Percentiles rank a stretch among this genome's conserved stretches.
Evolutionary conservation across 1,139 yeast species (phyloP).

Genomic region (Scheffersomyces titani): DNA sequence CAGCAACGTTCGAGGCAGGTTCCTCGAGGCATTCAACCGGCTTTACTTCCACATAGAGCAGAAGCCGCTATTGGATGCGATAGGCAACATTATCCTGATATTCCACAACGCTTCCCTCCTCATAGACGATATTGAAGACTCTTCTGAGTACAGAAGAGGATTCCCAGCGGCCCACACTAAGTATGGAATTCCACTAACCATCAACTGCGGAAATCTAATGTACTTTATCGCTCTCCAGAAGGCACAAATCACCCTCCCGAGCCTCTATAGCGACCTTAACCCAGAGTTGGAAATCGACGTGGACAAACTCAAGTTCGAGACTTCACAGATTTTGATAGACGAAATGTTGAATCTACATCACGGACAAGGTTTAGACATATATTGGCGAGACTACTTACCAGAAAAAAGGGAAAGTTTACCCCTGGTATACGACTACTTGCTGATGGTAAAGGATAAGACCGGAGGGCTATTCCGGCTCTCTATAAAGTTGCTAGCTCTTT

Average conservation of each 20-base stretch:
- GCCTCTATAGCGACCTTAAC: slow-evolving; percentile 6
- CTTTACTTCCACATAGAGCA: slow-evolving; percentile 12
- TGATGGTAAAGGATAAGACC: slow-evolving; percentile 86
- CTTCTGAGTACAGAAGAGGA: slow-evolving; percentile 70
- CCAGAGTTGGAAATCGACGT: background rate
- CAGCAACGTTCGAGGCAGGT: slow-evolving; percentile 11
- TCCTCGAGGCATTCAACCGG: slow-evolving; percentile 15
- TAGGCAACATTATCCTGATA: slow-evolving; percentile 11
- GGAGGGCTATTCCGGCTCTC: slow-evolving; percentile 85
- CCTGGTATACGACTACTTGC: slow-evolving; percentile 62
- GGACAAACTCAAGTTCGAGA: slow-evolving; percentile 12
- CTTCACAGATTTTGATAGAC: slow-evolving; percentile 50
- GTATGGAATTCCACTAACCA: slow-evolving; percentile 76
- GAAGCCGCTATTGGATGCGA: slow-evolving; percentile 5
- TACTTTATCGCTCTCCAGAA: slow-evolving; percentile 69
- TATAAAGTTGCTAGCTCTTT: slow-evolving; percentile 57
- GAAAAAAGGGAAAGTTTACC: slow-evolving; percentile 48
- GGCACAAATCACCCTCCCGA: slow-evolving; percentile 31
- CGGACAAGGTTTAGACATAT: slow-evolving; percentile 87
- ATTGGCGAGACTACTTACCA: slow-evolving; percentile 69
- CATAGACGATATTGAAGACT: slow-evolving; percentile 84
- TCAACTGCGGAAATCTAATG: slow-evolving; percentile 81
- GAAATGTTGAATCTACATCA: slow-evolving; percentile 80
- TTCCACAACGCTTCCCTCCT: slow-evolving; percentile 17
- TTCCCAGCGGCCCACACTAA: slow-evolving; percentile 73